A percentile compares a stretch with the other conserved stretches of the same genome.
Evolutionary conservation across 2,329 filamentous ascomycete genomes (phyloP).

Genomic region (Venturia pyrina): DNA sequence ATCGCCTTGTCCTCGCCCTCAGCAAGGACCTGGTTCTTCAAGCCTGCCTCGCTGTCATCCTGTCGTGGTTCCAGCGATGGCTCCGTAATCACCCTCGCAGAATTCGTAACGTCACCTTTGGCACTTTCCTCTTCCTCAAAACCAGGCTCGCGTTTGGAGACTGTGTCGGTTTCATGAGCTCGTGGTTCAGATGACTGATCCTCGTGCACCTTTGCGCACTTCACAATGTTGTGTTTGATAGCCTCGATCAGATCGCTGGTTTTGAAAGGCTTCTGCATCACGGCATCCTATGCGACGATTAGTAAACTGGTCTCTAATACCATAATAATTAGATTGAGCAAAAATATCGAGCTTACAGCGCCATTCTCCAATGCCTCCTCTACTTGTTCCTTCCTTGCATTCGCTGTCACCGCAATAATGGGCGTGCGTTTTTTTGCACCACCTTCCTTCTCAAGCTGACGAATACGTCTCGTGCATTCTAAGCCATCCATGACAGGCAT

Average conservation of each 20-base stretch:
- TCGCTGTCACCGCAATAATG: constrained; percentile 11
- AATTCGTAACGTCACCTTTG: too few relatives aligned
- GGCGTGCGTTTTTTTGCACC: not conserved
- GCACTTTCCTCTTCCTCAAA: too few relatives aligned
- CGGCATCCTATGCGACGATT: not conserved
- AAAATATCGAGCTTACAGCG: not conserved
- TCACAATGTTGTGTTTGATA: not conserved
- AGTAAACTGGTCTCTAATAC: not conserved
- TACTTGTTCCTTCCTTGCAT: constrained; percentile 11
- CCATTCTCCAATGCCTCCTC: constrained; percentile 7
- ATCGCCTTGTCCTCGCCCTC: too few relatives aligned
- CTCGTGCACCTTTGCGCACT: not conserved
- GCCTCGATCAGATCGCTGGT: not conserved
- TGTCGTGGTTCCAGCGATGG: too few relatives aligned
- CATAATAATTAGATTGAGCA: not conserved
- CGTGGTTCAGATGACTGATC: not conserved
- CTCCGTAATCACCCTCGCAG: too few relatives aligned
- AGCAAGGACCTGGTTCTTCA: too few relatives aligned
- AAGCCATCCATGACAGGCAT: constrained; percentile 13
- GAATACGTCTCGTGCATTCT: not conserved
- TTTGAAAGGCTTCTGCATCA: constrained; percentile 10
- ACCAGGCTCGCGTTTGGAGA: too few relatives aligned
- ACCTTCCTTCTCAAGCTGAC: not conserved
- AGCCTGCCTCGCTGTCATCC: too few relatives aligned
- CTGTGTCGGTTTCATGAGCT: too few relatives aligned